phyloP scores from a whole-genome alignment of 2,329 filamentous ascomycete genomes.

The Parastagonospora nodorum region DNA sequence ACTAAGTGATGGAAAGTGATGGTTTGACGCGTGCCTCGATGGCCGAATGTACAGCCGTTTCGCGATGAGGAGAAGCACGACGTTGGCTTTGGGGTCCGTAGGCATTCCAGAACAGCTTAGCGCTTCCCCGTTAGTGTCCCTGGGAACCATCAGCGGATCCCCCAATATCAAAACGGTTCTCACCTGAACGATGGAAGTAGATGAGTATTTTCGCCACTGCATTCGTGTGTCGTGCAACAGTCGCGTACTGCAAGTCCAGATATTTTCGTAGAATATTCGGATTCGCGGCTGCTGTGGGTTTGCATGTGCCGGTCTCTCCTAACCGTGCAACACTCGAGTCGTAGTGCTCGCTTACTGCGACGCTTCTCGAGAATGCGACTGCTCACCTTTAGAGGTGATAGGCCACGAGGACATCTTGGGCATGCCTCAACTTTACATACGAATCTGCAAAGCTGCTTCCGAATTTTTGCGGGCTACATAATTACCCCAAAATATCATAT shows the following conservation, averaged over 20 bases:
- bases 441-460: too few relatives aligned
- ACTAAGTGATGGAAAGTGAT: slow-evolving; percentile 41
- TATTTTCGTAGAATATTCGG: too few relatives aligned
- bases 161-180: not conserved
- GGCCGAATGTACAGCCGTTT: slow-evolving; percentile 38
- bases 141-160: not conserved
- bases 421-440: too few relatives aligned
- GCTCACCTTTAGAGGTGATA: not conserved
- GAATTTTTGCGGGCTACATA: too few relatives aligned
- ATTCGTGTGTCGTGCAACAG: too few relatives aligned
- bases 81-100: not conserved
- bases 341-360: slow-evolving; percentile 1
- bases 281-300: too few relatives aligned
- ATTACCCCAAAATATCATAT: too few relatives aligned
- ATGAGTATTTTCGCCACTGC: not conserved
- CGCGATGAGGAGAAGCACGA: slow-evolving; percentile 23
- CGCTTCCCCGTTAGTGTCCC: not conserved
- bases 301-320: too few relatives aligned
- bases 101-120: not conserved
- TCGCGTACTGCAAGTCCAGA: too few relatives aligned
- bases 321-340: not conserved
- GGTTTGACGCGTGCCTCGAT: slow-evolving; percentile 37
- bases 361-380: not conserved
- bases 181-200: not conserved
- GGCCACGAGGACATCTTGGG: too few relatives aligned